phyloP scores from a whole-genome alignment of 192 early-diverging fungal genomes.

The Backusella australiensis region DNA sequence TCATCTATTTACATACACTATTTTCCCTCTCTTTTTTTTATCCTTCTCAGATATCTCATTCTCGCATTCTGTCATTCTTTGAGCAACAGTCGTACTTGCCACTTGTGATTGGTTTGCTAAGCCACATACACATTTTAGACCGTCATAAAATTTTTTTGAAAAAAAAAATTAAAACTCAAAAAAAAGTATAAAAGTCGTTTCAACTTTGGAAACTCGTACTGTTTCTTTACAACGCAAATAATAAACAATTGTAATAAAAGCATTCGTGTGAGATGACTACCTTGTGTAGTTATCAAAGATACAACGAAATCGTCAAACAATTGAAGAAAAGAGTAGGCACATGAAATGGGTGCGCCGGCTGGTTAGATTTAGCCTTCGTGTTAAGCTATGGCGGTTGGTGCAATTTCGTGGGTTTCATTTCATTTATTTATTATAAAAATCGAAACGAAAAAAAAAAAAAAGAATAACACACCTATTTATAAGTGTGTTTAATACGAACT shows the following conservation, averaged over 20 bases:
- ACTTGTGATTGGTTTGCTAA: not conserved
- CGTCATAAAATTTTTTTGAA: not conserved
- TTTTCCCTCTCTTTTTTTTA: not conserved
- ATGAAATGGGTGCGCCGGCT: slow-evolving; percentile 26
- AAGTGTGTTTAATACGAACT: not conserved
- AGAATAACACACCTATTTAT: not conserved
- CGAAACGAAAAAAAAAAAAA: not conserved
- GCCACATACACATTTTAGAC: not conserved
- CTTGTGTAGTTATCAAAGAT: slow-evolving; percentile 25
- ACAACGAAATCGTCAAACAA: slow-evolving; percentile 38
- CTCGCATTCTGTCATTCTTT: not conserved
- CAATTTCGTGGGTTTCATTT: slow-evolving; percentile 28
- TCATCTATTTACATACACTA: not conserved
- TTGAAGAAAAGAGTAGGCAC: slow-evolving; percentile 26
- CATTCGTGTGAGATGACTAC: slow-evolving; percentile 35
- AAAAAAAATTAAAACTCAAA: slow-evolving; percentile 3
- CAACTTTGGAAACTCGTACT: not conserved
- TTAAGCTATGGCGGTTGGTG: slow-evolving; percentile 15
- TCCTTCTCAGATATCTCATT: too few species aligned
- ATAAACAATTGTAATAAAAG: slow-evolving; percentile 23
- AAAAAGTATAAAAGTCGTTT: slow-evolving; percentile 16
- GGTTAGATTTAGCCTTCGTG: slow-evolving; percentile 20
- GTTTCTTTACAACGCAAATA: slow-evolving; percentile 15
- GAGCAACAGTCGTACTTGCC: not conserved
- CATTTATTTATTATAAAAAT: not conserved